Percentiles rank a stretch among this genome's conserved stretches.
phyloP scores from a whole-genome alignment of 2,329 filamentous ascomycete genomes.

The Fusarium compactum region DNA sequence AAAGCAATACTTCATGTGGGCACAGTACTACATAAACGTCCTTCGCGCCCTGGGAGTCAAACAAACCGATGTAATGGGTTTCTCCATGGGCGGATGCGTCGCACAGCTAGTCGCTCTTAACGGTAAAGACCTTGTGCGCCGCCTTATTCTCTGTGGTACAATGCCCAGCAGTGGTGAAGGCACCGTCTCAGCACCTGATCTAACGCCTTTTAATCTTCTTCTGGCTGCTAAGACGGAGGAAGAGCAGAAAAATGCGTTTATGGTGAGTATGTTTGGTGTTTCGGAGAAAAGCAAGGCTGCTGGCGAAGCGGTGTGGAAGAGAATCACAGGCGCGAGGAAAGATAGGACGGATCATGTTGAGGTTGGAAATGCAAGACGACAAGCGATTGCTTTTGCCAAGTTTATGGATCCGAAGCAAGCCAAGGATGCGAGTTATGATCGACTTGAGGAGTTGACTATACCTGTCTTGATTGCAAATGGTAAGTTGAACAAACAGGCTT shows the following conservation, averaged over 20 bases:
- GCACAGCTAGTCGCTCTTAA: conserved; percentile 60
- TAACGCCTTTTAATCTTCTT: conserved; percentile 51
- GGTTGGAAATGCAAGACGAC: conserved; percentile 46
- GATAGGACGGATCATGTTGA: conserved; percentile 47
- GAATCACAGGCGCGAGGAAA: conserved; percentile 48
- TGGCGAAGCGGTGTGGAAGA: conserved; percentile 51
- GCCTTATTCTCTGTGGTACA: conserved; percentile 60
- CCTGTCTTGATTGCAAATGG: conserved; percentile 56
- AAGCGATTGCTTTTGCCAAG: conserved; percentile 51
- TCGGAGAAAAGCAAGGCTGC: conserved; percentile 50
- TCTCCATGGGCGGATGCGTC: conserved; percentile 62
- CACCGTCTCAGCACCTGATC: conserved; percentile 47
- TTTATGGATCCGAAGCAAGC: conserved; percentile 53
- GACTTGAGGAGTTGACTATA: conserved; percentile 51
- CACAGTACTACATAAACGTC: conserved; percentile 52
- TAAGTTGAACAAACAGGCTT: conserved; percentile 39
- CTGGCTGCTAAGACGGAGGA: conserved; percentile 49
- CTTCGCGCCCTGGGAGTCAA: conserved; percentile 54
- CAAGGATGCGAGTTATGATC: conserved; percentile 50
- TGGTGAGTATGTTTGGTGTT: conserved; percentile 51
- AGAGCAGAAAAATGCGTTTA: conserved; percentile 52
- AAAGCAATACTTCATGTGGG: conserved; percentile 49
- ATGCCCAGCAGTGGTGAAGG: conserved; percentile 55
- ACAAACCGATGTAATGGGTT: conserved; percentile 61
- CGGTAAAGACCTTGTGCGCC: conserved; percentile 53